Base-by-base conservation (phyloP, 805 yeast species). In the Debaryomyces prosopidis region DNA sequence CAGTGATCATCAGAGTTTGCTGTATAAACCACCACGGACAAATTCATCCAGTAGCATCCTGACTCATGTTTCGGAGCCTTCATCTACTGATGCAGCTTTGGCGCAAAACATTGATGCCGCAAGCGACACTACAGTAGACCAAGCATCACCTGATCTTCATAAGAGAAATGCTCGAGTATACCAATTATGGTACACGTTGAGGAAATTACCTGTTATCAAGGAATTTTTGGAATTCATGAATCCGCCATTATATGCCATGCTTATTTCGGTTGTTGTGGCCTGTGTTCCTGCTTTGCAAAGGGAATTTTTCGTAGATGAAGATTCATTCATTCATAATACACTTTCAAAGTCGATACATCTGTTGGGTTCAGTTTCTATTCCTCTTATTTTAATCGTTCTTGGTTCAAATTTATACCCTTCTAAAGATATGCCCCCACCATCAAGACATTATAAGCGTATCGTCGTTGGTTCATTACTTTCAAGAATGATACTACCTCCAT, bases 181-280 rank as follows among this genome's bases (percentile, higher is more conserved):
- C 12, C 33, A 33, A 10, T 12, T 30, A 31, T 46, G 45, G 45
- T 12, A 20, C 10, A 43, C 36, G 18, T 17, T 54, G 16, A 40
- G 19, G 9, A 35, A 37, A 4, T 33, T 30, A 11, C 47, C 53
- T 12, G 40, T 40, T 5, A 42, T 61, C 11, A 37, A 43, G 9
- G 59, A 54, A 33, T 52, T 80, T 26, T 57, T 66, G 37, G 52
- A 65, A 6, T 75, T 75, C 48, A 84, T 87, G 87, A 87, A 87
- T 58, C 94, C 95, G n/a, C 95, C 94, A 12, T 67, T 87, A 45
- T 87, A 84, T 66, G 84, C 95, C 7, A 87, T 87, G 91, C 59
- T 82, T 9, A 62, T 82, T 1, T 77, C 91, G 3, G 79, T 87
- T 12, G 43, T 85, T 18, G 85, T 87, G 45, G 94, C 92, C 3